Conservation (phyloP, 495 filamentous ascomycete genomes). For the Xylaria intraflava region DNA sequence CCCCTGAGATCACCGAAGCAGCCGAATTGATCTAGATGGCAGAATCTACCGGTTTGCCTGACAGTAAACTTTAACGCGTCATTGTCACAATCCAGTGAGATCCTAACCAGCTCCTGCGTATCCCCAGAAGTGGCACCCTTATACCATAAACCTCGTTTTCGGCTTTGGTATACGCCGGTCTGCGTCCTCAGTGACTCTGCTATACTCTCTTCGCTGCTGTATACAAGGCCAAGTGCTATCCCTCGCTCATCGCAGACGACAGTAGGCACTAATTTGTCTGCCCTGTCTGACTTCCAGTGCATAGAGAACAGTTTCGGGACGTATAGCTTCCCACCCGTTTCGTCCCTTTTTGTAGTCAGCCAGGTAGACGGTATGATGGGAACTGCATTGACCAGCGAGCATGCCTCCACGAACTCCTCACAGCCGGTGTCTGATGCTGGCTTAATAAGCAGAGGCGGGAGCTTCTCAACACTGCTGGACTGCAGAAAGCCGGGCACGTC, state of each 20-base stretch:
- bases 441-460: constrained; percentile 41
- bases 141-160: constrained; percentile 92
- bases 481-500: constrained; percentile 38
- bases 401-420: constrained; percentile 46
- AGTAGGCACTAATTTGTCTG: constrained; percentile 81
- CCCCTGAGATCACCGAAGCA: constrained; percentile 86
- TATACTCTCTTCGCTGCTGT: constrained; percentile 87
- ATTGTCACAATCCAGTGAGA: constrained; percentile 84
- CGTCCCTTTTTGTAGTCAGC: constrained; percentile 59
- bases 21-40: constrained; percentile 81
- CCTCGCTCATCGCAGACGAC: constrained; percentile 87
- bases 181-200: constrained; percentile 78
- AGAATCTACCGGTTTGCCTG: constrained; percentile 88
- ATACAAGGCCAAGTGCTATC: constrained; percentile 78
- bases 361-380: constrained; percentile 67
- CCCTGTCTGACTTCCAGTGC: constrained; percentile 66
- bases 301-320: constrained; percentile 64
- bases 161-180: constrained; percentile 88
- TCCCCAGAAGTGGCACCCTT: constrained; percentile 94
- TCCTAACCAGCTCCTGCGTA: constrained; percentile 76
- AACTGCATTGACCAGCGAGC: constrained; percentile 54
- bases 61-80: constrained; percentile 89
- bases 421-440: constrained; percentile 39
- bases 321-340: constrained; percentile 50
- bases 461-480: constrained; percentile 39